These are phyloP conservation scores for Ceratobasidium sp. DNA, from an alignment of 1,284 basidiomycete species.

Conservation along the genomic window DNA sequence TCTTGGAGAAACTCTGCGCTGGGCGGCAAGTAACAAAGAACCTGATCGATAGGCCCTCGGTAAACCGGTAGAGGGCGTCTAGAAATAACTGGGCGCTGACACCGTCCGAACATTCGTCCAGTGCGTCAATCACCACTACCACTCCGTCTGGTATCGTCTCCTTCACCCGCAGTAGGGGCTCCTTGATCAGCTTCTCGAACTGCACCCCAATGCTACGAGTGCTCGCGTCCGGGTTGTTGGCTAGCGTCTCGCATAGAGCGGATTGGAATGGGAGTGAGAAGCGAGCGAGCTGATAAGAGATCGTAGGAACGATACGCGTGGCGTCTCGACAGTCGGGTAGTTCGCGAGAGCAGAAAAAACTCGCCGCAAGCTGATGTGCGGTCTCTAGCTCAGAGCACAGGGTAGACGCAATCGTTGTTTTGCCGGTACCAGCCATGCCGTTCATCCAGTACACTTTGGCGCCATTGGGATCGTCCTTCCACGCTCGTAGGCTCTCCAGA, in stretches of 20 bases:
- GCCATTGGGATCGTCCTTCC: conserved; percentile 31
- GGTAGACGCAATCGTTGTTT: conserved; percentile 51
- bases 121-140: conserved; percentile 12
- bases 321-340: too few species aligned
- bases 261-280: background rate
- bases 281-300: conserved; percentile 11
- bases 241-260: background rate
- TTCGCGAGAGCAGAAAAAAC: conserved; percentile 7
- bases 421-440: too few species aligned
- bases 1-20: conserved; percentile 19
- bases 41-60: background rate
- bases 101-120: conserved; percentile 13
- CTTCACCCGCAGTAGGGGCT: too few species aligned
- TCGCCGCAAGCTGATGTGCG: background rate
- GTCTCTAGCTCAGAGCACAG: conserved; percentile 44
- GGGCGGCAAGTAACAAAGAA: conserved; percentile 37
- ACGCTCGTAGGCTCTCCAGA: conserved; percentile 45
- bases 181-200: too few species aligned
- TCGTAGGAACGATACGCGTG: too few species aligned
- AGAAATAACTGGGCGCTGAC: too few species aligned
- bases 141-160: background rate
- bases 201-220: too few species aligned
- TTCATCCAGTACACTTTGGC: conserved; percentile 50
- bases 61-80: background rate
- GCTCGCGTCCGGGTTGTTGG: background rate